A percentile compares a stretch with the other conserved stretches of the same genome.
Evolutionary conservation across 2,329 filamentous ascomycete species (phyloP).

Genomic region (Coniella lustricola): DNA sequence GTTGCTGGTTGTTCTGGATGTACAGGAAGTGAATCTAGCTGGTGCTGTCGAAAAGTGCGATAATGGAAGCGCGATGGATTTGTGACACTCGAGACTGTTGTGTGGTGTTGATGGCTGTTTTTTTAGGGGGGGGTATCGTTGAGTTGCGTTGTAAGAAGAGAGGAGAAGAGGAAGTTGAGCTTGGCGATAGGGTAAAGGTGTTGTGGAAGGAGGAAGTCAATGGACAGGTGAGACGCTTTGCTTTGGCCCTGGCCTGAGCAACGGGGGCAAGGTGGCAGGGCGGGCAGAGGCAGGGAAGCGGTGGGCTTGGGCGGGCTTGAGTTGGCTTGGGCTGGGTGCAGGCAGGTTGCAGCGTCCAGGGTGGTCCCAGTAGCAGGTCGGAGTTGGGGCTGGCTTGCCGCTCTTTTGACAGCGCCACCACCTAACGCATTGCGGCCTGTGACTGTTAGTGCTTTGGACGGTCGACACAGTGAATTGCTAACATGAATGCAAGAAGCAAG

Average conservation of each 20-base stretch:
- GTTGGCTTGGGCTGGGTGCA: too few species aligned
- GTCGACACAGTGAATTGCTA: neutral
- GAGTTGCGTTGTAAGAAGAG: neutral
- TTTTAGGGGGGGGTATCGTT: neutral
- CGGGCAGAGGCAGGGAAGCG: neutral
- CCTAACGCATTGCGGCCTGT: neutral
- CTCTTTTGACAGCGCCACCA: neutral
- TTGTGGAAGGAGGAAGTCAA: slow-evolving; percentile 2
- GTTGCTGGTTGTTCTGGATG: neutral
- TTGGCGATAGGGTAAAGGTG: neutral
- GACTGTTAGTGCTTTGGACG: neutral
- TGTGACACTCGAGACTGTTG: neutral
- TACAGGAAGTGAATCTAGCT: neutral
- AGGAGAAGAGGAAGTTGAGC: neutral
- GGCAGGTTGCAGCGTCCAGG: neutral
- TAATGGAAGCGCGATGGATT: neutral
- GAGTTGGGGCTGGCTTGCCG: neutral
- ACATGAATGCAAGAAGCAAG: neutral
- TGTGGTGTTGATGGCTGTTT: neutral
- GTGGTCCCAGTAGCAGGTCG: slow-evolving; percentile 6
- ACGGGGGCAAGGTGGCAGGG: neutral
- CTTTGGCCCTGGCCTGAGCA: neutral
- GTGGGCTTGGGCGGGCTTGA: neutral
- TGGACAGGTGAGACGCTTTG: slow-evolving; percentile 5
- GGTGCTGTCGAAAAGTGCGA: neutral